Evolutionary conservation across 2,329 filamentous ascomycete genomes (phyloP), one percentile per base, ranked within the genome.

Genomic region (Trichophyton equinum): DNA sequence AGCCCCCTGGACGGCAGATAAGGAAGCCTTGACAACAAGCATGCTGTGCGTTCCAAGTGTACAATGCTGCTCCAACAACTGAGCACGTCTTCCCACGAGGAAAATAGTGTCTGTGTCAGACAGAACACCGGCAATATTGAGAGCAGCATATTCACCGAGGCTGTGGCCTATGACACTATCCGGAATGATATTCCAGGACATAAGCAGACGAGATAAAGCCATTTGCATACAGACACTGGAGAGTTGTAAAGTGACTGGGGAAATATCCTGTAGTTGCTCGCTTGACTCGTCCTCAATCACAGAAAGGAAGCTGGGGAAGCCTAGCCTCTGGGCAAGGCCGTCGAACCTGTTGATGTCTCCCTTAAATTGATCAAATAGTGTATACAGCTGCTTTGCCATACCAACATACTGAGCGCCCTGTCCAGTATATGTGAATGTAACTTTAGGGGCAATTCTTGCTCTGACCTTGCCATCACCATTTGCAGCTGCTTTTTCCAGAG

Each of bases 11-110:
- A 44, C 40, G n/a, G 40, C 1, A 13, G 40, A 20, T 44, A 44
- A 44, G 4, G 40, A n/a, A n/a, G 46, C 20, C 22, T 51, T 51
- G 2, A 86, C 80, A 11, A 82, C 82, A 33, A 87, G 71, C 84
- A 87, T 87, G 33, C 79, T 79, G 67, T 91, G 87, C 1, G 82
- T 87, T 62, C 84, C 81, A 11, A 80, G 76, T 20, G 80, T 83
- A 75, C 73, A 76, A 0, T 60, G 44, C 1, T 69, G 62, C 1
- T 68, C 59, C 8, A 76, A 70, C 1, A 76, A 55, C 0, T 49
- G 27, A 1, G 74, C 74, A 3, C 74, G 67, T 0, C 64, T 67
- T 0, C 67, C 60, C 2, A 76, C 65, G 0, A 76, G 61, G 0
- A 60, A 62, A 4, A 75, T 30, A 0, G 66, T 65, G 49, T 76